Evolutionary conservation across 2,329 filamentous ascomycete species (phyloP), one percentile per base, ranked within the genome.

Genomic region (Aschersonia sp.): DNA sequence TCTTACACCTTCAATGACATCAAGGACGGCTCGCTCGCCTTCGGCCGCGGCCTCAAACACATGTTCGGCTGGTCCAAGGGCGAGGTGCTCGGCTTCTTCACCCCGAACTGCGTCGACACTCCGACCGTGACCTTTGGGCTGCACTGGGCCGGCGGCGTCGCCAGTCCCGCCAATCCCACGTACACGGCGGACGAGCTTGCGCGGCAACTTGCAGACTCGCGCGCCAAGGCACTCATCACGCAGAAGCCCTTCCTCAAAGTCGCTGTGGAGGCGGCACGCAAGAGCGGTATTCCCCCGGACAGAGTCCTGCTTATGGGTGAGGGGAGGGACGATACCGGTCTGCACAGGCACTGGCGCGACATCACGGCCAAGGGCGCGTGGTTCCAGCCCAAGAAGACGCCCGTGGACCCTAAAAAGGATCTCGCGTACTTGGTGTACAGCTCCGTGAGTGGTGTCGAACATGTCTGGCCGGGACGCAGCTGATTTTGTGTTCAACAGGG

Each of bases 341-440:
- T 62, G 43, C 71, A 80, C 58, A 82, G 80, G 64, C 88, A 94
- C 62, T 94, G 76, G 54, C 74, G 91, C 20, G 71, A 79, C 48
- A 81, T 85, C 54, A 75, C 78, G 28, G 75, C 77, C 2, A 72
- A 78, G 3, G 70, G 75, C 0, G 69, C 72, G 3, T 71, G 77
- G 53, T 79, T 64, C 4, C 54, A 76, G 56, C 72, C 78, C 20
- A 54, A 50, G 47, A 75, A 75, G 48, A 70, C 79, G 4, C 80
- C 76, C 55, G 65, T 88, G 46, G 71, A 84, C 45, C 78, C 86
- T 0, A 72, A 74, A 45, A 81, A 79, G 49, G 88, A 95, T 59
- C 62, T 92, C 30, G 84, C 87, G 0, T 94, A 92, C 58, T 65
- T 96, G 49, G 87, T 94, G 1, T 96, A 94, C 63, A 88, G 82